These are phyloP conservation scores for Peribolospora baueri DNA, from an alignment of 768 basidiomycete species.

Conservation along the genomic window DNA sequence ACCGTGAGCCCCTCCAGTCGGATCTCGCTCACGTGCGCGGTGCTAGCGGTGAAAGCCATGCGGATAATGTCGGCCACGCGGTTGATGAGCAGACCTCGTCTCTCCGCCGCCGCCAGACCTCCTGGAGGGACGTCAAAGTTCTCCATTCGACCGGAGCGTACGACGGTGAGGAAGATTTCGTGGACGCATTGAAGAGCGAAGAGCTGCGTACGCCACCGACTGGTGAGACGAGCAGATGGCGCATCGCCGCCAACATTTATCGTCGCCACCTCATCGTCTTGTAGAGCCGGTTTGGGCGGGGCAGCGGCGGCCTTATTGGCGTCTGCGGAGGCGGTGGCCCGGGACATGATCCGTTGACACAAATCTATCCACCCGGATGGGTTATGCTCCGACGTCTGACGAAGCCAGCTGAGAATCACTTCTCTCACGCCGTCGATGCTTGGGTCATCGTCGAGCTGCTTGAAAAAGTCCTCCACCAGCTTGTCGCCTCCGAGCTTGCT, in stretches of 20 bases:
- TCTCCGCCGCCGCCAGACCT: conserved; percentile 11
- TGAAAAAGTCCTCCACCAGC: conserved; percentile 81
- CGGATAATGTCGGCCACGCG: conserved; percentile 79
- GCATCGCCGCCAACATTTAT: no score
- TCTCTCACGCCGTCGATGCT: conserved; percentile 79
- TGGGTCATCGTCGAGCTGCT: conserved; percentile 81
- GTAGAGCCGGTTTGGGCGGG: conserved; percentile 27
- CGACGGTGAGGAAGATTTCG: conserved; percentile 54
- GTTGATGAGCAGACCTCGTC: conserved; percentile 44
- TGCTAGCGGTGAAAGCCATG: conserved; percentile 94
- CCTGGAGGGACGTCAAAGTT: conserved; percentile 61
- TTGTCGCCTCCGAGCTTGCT: conserved; percentile 81
- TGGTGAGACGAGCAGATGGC: conserved; percentile 7
- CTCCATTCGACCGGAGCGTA: conserved; percentile 46
- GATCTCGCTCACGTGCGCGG: conserved; percentile 88
- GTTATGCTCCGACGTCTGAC: conserved; percentile 75
- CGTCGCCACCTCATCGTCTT: conserved; percentile 47
- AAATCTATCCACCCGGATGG: conserved; percentile 96
- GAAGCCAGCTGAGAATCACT: conserved; percentile 80
- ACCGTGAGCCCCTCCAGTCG: conserved; percentile 72
- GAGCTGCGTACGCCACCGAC: conserved; percentile 86
- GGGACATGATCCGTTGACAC: conserved; percentile 88
- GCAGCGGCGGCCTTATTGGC: conserved; percentile 29
- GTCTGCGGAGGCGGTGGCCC: conserved; percentile 64
- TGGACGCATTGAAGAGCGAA: conserved; percentile 86